Conservation (phyloP, 148 eudicot genomes). For the Silene uniflora region DNA sequence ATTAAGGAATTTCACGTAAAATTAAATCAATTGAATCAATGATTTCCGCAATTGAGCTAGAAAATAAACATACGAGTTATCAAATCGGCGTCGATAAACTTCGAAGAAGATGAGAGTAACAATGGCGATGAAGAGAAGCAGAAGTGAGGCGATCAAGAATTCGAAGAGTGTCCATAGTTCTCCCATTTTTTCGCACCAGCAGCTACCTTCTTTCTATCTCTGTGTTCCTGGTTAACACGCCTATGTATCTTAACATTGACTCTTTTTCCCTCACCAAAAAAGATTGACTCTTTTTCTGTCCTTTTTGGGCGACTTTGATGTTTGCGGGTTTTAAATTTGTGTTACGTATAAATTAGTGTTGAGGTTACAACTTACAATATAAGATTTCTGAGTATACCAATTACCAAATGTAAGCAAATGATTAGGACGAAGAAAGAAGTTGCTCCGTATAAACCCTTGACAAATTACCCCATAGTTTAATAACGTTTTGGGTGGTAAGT, state of each 20-base stretch:
- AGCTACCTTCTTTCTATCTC: background rate
- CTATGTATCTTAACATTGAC: background rate
- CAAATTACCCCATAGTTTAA: too few species aligned
- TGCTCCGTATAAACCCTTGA: too few species aligned
- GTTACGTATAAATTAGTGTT: too few species aligned
- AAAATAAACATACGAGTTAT: constrained; percentile 44
- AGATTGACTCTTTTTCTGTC: too few species aligned
- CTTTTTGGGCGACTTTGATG: background rate
- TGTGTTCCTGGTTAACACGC: background rate
- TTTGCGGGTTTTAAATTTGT: background rate
- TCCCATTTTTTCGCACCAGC: constrained; percentile 35
- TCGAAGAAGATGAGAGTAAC: constrained; percentile 49
- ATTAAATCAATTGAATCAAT: background rate
- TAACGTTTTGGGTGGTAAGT: too few species aligned
- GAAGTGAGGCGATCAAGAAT: constrained; percentile 34
- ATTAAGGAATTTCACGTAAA: background rate
- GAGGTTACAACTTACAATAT: too few species aligned
- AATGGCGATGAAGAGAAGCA: constrained; percentile 37
- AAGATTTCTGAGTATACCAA: too few species aligned
- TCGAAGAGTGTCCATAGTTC: constrained; percentile 39
- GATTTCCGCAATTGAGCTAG: background rate
- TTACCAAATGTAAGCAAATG: too few species aligned
- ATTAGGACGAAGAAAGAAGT: too few species aligned
- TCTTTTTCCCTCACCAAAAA: too few species aligned
- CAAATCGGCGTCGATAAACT: constrained; percentile 57